Evolutionary conservation across 495 filamentous ascomycete genomes (phyloP).

Genomic region (Chaetomium fimeti): DNA sequence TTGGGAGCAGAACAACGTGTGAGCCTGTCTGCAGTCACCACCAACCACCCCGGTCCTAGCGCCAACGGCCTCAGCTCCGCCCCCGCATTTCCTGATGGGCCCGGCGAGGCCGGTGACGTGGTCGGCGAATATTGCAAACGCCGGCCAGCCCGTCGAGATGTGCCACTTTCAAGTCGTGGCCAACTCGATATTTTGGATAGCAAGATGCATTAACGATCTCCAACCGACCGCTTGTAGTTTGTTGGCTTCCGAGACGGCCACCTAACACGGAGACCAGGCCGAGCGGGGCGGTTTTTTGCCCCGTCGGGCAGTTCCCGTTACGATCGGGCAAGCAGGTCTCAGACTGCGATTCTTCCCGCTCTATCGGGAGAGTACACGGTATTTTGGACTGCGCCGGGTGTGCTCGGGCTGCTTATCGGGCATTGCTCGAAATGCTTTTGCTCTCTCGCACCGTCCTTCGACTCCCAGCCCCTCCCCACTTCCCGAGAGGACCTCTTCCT

Average conservation of each 20-base stretch:
- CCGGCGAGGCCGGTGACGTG: conserved; percentile 21
- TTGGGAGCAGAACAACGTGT: neutral
- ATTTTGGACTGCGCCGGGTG: too few species aligned
- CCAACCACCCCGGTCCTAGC: conserved; percentile 6
- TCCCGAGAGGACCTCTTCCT: neutral
- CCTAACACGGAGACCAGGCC: conserved; percentile 4
- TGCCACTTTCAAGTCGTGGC: neutral
- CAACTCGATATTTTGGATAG: neutral
- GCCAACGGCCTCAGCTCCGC: conserved; percentile 3
- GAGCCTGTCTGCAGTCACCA: neutral
- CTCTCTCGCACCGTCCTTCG: neutral
- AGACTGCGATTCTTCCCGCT: neutral
- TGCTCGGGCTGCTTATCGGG: too few species aligned
- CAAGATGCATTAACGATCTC: neutral
- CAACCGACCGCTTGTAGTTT: neutral
- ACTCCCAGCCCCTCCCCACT: neutral
- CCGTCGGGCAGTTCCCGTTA: neutral
- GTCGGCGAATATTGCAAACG: conserved; percentile 13
- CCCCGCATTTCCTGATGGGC: conserved; percentile 21
- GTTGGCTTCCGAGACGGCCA: conserved; percentile 11
- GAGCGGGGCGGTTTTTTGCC: neutral
- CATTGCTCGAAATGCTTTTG: too few species aligned
- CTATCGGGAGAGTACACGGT: neutral
- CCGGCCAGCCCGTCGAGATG: conserved; percentile 1
- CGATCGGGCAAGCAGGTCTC: neutral